Base-by-base conservation (phyloP, 306 rosid species). In the Trifolium pratense region DNA sequence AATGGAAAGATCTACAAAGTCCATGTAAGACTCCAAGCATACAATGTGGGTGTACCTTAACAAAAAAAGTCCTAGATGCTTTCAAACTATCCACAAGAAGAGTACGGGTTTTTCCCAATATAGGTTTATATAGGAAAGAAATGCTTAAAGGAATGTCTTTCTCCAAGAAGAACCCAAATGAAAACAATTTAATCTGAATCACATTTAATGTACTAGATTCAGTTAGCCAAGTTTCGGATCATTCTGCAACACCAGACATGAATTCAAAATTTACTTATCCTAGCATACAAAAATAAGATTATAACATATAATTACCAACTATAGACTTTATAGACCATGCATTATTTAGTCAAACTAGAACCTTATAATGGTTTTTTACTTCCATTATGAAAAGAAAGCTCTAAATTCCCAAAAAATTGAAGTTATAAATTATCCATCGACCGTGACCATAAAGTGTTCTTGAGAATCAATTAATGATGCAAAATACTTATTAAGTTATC, bases 401-500 rank as follows among this genome's bases (percentile, higher is more conserved):
- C 70, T 21, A 42, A 65, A 65, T 43, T 66, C 55, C 53, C 32
- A 13, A 40, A 45, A 42, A 42, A 18, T 10, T 9, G 16, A 16
- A 16, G 13, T 0, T 9, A 65, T 18, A 20, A 36, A 9, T 6
- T 16, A 62, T 5, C 36, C 14, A 14, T 13, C 3, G 14, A 23
- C 13, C 18, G 32, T 42, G 20, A 42, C 7, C 8, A 42, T 42
- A 42, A 40, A 66, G 25, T 42, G 55, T 20, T 34, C 5, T 21
- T 42, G 55, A 40, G 21, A 66, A 40, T 15, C 71, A 66, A 40
- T 43, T 66, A 25, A 49, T 14, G 37, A 25, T 13, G 34, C 13
- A 15, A 76, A 37, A 6, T 40, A 37, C 52, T 46, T 18, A 60
- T 26, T 15, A 60, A 58, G 57, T 21, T 56, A 23, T 71, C 60